phyloP scores from a whole-genome alignment of 129 eudicot genomes.

The Scalesia atractyloides region DNA sequence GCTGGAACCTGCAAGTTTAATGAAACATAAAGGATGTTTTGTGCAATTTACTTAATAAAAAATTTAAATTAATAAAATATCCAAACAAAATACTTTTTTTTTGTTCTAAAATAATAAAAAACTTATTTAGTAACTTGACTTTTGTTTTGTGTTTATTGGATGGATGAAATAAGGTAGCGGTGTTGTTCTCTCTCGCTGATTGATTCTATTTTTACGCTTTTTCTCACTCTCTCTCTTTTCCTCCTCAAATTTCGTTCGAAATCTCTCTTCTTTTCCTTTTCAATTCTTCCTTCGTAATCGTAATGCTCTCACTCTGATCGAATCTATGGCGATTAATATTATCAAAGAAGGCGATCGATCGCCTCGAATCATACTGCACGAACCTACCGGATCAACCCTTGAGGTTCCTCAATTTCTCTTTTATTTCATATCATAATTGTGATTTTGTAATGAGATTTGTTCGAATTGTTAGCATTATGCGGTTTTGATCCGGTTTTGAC shows the following conservation, averaged over 20 bases:
- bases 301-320: constrained; percentile 12
- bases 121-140: constrained; percentile 10
- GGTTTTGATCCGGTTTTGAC: constrained; percentile 11
- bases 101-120: not conserved
- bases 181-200: constrained; percentile 15
- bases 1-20: no score
- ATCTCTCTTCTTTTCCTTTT: constrained; percentile 14
- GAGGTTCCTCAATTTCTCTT: constrained; percentile 46
- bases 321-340: constrained; percentile 42
- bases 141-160: constrained; percentile 26
- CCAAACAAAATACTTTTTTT: not conserved
- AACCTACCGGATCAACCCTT: constrained; percentile 81
- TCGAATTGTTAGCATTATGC: not conserved
- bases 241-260: constrained; percentile 30
- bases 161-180: constrained; percentile 21
- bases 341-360: constrained; percentile 65
- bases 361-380: constrained; percentile 50
- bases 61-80: not conserved
- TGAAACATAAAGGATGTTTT: no score
- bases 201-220: constrained; percentile 42
- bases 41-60: no score
- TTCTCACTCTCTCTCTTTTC: constrained; percentile 13
- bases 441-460: not conserved
- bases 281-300: constrained; percentile 19
- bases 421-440: not conserved